phyloP scores from a whole-genome alignment of 768 basidiomycete genomes.

The Dacryopinax spathularia region DNA sequence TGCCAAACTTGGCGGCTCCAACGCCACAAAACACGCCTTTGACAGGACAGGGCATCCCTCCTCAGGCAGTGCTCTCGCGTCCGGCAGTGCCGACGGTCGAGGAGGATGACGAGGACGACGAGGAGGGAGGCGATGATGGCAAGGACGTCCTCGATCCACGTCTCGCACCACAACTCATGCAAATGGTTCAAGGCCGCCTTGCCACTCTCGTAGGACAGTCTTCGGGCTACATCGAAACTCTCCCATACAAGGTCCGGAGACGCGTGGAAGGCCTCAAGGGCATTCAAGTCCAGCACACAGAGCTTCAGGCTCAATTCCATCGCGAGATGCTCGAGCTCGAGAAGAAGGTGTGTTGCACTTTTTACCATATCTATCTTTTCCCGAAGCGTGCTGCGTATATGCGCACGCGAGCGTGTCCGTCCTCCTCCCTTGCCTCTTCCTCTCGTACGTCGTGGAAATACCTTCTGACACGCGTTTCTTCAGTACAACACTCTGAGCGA shows the following conservation, averaged over 20 bases:
- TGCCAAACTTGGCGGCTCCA: conserved; percentile 39
- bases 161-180: conserved; percentile 36
- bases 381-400: conserved; percentile 6
- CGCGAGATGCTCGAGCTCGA: conserved; percentile 88
- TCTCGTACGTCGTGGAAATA: background rate
- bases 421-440: too few species aligned
- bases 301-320: conserved; percentile 88
- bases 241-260: conserved; percentile 66
- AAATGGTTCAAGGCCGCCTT: conserved; percentile 80
- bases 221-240: conserved; percentile 85
- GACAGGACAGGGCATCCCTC: conserved; percentile 56
- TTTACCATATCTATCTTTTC: conserved; percentile 10
- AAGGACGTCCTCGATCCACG: conserved; percentile 24
- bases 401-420: too few species aligned
- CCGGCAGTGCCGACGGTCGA: conserved; percentile 55
- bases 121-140: conserved; percentile 34
- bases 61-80: conserved; percentile 56
- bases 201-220: conserved; percentile 74
- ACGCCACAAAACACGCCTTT: conserved; percentile 90
- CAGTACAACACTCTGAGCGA: conserved; percentile 31
- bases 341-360: conserved; percentile 56
- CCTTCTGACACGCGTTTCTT: background rate
- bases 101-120: conserved; percentile 60
- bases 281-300: conserved; percentile 79
- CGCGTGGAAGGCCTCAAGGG: conserved; percentile 88